Conservation (phyloP, 108 stramenopile genomes). For the Fistulifera pelliculosa region DNA sequence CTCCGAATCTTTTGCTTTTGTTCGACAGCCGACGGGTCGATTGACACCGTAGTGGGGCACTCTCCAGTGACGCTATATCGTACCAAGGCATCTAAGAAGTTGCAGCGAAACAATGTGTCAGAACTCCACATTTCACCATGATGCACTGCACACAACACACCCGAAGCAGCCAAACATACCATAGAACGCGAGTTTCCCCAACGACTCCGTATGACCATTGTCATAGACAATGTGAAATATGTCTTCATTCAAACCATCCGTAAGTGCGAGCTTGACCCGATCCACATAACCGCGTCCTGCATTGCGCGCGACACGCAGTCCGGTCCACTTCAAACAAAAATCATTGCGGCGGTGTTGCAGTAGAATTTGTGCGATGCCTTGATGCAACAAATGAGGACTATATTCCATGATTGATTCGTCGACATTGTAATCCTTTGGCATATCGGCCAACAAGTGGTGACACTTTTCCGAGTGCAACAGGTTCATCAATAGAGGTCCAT, state of each 20-base stretch:
- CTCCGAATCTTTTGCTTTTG: too few species aligned
- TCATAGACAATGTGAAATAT: conserved; percentile 47
- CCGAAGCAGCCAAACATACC: conserved; percentile 33
- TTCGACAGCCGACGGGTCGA: too few species aligned
- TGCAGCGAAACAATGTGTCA: too few species aligned
- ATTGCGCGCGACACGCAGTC: too few species aligned
- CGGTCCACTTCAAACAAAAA: conserved; percentile 1
- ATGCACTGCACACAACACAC: too few species aligned
- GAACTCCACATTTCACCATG: too few species aligned
- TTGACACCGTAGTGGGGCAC: too few species aligned
- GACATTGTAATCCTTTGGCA: not conserved
- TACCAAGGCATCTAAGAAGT: too few species aligned
- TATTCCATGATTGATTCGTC: conserved; percentile 29
- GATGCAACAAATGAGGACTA: conserved; percentile 40
- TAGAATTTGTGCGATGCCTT: conserved; percentile 5
- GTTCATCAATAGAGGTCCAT: not conserved
- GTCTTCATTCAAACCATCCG: conserved; percentile 1
- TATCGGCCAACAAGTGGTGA: not conserved
- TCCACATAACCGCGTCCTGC: too few species aligned
- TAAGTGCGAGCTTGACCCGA: too few species aligned
- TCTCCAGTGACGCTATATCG: too few species aligned
- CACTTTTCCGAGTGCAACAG: conserved; percentile 1
- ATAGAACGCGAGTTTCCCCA: conserved; percentile 26
- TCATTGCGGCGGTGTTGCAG: conserved; percentile 29
- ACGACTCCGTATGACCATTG: conserved; percentile 59